These are phyloP conservation scores for Ziziphus jujuba DNA, from an alignment of 306 rosid genomes.

Conservation along the genomic window DNA sequence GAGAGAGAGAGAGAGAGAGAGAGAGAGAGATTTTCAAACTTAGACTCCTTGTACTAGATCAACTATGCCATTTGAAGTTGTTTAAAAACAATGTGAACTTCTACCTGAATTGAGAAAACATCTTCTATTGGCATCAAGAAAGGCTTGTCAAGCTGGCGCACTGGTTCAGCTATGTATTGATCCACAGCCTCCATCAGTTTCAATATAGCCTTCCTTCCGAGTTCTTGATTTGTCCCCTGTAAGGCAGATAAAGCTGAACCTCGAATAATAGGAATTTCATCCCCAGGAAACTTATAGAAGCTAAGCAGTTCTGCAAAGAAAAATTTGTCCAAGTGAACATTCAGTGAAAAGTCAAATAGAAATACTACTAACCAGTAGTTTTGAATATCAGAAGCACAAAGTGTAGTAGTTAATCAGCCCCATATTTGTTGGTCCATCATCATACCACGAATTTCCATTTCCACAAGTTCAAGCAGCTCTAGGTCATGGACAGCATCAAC, in stretches of 20 bases:
- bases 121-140: constrained; percentile 80
- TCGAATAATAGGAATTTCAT: constrained; percentile 70
- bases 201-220: constrained; percentile 67
- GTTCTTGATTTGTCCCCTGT: constrained; percentile 78
- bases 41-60: too few relatives aligned
- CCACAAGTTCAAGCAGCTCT: constrained; percentile 75
- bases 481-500: constrained; percentile 79
- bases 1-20: too few relatives aligned
- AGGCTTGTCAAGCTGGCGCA: constrained; percentile 73
- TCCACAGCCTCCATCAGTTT: constrained; percentile 82
- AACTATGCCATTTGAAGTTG: background rate
- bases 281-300: constrained; percentile 88
- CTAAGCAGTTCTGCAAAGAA: constrained; percentile 60
- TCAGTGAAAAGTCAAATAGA: constrained; percentile 1
- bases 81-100: background rate
- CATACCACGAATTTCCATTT: constrained; percentile 79
- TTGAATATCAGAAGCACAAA: too few relatives aligned
- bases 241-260: constrained; percentile 81
- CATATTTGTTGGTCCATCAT: too few relatives aligned
- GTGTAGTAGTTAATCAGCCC: too few relatives aligned
- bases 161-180: constrained; percentile 74
- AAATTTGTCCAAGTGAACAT: background rate
- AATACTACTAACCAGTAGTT: constrained; percentile 3
- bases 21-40: too few relatives aligned
- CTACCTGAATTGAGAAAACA: constrained; percentile 75